Percentiles rank a stretch among this genome's conserved stretches.
Conservation (phyloP, 306 rosid genomes). For the Citrullus amarus region DNA sequence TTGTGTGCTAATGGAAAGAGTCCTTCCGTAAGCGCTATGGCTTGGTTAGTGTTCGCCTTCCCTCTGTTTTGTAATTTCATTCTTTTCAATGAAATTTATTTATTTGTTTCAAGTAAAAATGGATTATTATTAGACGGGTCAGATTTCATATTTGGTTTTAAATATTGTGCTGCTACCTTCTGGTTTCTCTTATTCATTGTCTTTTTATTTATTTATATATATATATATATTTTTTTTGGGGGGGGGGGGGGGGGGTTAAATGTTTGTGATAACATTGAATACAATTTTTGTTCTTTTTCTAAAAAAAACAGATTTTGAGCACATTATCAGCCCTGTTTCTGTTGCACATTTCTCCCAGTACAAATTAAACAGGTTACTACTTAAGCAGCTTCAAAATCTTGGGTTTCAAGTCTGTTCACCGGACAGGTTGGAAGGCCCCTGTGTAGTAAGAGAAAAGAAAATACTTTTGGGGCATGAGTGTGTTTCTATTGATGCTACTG, state of each 20-base stretch:
- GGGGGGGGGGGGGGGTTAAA: too few relatives aligned
- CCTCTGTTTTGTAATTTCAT: background rate
- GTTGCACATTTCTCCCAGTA: conserved; percentile 88
- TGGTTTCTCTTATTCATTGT: background rate
- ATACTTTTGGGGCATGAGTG: conserved; percentile 81
- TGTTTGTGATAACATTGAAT: background rate
- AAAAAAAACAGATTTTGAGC: too few relatives aligned
- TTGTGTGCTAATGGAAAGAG: background rate
- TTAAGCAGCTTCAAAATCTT: conserved; percentile 51
- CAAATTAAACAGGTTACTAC: conserved; percentile 51
- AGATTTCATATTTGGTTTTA: background rate
- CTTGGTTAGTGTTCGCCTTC: background rate
- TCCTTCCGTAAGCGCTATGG: background rate
- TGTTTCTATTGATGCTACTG: conserved; percentile 40
- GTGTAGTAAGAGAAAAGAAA: conserved; percentile 25
- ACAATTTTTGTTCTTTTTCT: conserved; percentile 28
- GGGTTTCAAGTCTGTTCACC: conserved; percentile 37
- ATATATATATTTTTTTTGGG: too few relatives aligned
- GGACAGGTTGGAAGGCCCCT: conserved; percentile 27
- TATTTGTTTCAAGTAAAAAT: background rate
- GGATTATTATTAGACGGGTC: background rate
- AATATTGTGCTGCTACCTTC: background rate
- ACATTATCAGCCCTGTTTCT: conserved; percentile 64
- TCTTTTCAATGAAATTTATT: background rate
- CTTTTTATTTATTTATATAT: background rate